Percentiles rank a stretch among this genome's conserved stretches.
phyloP scores from a whole-genome alignment of 2,329 filamentous ascomycete species.

The Aspergillus tamarii region DNA sequence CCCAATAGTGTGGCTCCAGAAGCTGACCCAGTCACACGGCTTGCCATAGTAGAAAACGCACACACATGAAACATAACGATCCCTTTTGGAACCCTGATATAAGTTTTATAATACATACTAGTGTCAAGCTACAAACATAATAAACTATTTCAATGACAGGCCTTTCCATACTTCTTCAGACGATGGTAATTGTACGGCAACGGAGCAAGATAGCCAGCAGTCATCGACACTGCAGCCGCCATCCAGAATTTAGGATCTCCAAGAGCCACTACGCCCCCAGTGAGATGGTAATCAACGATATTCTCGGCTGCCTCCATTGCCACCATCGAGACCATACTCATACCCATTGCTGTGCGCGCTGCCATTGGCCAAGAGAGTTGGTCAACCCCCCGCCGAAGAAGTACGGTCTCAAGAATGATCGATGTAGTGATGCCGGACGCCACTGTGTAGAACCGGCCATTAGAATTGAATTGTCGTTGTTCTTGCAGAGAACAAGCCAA shows the following conservation, averaged over 20 bases:
- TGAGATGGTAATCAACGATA: conserved; percentile 58
- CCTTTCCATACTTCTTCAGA: conserved; percentile 53
- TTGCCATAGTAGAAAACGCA: no score
- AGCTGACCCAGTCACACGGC: no score
- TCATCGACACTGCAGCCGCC: conserved; percentile 45
- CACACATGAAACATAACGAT: no score
- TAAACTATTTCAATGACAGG: conserved; percentile 22
- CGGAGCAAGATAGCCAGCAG: conserved; percentile 46
- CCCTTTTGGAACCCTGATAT: no score
- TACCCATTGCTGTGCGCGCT: conserved; percentile 57
- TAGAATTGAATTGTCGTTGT: no score
- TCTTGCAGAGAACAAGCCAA: background rate
- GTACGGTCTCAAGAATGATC: conserved; percentile 55
- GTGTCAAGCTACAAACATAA: no score
- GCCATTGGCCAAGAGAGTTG: conserved; percentile 52
- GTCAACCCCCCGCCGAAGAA: conserved; percentile 55
- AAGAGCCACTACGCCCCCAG: conserved; percentile 54
- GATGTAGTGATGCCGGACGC: conserved; percentile 56
- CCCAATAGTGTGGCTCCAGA: no score
- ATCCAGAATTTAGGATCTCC: conserved; percentile 56
- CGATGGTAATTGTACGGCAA: conserved; percentile 59
- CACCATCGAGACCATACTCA: conserved; percentile 63
- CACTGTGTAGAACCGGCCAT: conserved; percentile 42
- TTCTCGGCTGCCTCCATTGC: conserved; percentile 63
- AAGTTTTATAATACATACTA: no score